Percentiles rank a stretch among this genome's conserved stretches.
These are phyloP conservation scores for Saturnispora galanensis DNA, from an alignment of 805 yeast species.

Conservation along the genomic window DNA sequence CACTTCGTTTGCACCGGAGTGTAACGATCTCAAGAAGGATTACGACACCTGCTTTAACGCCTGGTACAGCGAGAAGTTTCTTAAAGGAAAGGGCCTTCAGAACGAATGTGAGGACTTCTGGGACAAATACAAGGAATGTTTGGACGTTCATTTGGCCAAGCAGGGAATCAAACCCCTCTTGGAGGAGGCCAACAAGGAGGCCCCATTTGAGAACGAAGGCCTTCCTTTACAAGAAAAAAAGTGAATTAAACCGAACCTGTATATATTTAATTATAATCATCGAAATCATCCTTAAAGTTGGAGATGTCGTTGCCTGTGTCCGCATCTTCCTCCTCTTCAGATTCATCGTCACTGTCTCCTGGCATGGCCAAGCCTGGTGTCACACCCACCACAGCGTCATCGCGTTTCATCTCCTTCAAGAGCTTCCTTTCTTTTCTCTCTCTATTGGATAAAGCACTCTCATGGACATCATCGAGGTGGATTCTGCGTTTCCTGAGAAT, in stretches of 20 bases:
- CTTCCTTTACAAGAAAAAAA: constrained; percentile 18
- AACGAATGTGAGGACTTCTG: constrained; percentile 90
- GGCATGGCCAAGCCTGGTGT: constrained; percentile 87
- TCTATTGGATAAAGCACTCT: constrained; percentile 6
- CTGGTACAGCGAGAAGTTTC: constrained; percentile 88
- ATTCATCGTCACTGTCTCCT: constrained; percentile 47
- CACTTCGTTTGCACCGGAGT: constrained; percentile 93
- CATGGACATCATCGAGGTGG: constrained; percentile 2
- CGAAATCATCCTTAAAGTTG: constrained; percentile 23
- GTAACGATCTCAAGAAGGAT: constrained; percentile 73
- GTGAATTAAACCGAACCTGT: not conserved
- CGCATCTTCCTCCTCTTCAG: constrained; percentile 14
- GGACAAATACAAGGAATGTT: constrained; percentile 83
- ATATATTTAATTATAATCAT: constrained; percentile 19
- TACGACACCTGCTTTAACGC: constrained; percentile 90
- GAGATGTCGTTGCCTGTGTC: not conserved
- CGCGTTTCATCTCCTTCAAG: constrained; percentile 34
- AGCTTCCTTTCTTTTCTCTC: constrained; percentile 28
- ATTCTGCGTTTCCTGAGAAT: constrained; percentile 30
- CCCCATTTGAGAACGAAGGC: constrained; percentile 75
- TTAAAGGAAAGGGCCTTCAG: constrained; percentile 49
- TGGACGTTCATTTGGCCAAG: constrained; percentile 56
- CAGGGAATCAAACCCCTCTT: constrained; percentile 75
- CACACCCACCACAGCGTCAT: constrained; percentile 47
- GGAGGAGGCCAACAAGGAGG: constrained; percentile 83